Conservation (phyloP, 441 rosid species). For the Erodium trifolium region DNA sequence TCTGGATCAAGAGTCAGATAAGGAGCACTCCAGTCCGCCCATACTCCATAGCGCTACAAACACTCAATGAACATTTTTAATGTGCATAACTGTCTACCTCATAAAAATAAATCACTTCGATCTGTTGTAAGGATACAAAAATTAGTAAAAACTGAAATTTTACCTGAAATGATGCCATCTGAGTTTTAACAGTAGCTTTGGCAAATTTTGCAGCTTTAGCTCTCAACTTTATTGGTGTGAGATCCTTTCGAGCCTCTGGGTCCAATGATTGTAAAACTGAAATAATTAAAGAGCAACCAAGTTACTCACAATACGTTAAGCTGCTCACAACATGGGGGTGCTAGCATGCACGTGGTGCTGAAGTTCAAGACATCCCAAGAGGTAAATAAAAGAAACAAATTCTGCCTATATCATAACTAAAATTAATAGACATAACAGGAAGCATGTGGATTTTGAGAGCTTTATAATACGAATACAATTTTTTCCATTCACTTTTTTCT, state of each 20-base stretch:
- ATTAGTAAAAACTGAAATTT: constrained; percentile 1
- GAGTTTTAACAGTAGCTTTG: constrained; percentile 84
- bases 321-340: too few relatives aligned
- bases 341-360: too few relatives aligned
- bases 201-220: constrained; percentile 93
- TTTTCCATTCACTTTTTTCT: too few relatives aligned
- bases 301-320: constrained; percentile 15
- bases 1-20: constrained; percentile 91
- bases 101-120: constrained; percentile 9
- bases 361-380: too few relatives aligned
- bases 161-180: constrained; percentile 96
- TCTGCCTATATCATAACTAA: too few relatives aligned
- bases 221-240: constrained; percentile 77
- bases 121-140: constrained; percentile 5
- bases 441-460: too few relatives aligned
- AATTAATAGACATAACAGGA: too few relatives aligned
- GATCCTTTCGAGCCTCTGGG: constrained; percentile 69
- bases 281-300: constrained; percentile 33
- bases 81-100: constrained; percentile 12
- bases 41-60: constrained; percentile 89
- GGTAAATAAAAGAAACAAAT: too few relatives aligned
- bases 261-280: constrained; percentile 95
- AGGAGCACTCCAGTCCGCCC: constrained; percentile 93
- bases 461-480: too few relatives aligned
- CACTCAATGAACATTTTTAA: constrained; percentile 12